Conservation (phyloP, 805 yeast genomes). For the Hanseniaspora mollemarum region DNA sequence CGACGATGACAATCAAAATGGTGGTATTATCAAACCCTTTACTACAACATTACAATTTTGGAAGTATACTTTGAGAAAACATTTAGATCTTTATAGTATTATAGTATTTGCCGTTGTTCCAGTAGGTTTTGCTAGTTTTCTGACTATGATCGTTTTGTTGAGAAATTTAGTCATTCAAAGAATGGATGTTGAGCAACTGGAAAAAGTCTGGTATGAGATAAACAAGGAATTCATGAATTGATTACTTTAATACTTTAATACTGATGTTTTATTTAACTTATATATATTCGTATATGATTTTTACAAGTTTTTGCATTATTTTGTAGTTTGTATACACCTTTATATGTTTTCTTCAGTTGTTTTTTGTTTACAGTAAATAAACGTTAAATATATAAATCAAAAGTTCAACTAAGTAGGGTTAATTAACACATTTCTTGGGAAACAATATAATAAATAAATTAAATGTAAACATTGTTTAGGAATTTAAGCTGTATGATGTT, state of each 20-base stretch:
- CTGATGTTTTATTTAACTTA: too few species aligned
- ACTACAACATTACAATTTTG: slow-evolving; percentile 18
- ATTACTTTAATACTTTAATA: too few species aligned
- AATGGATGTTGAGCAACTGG: slow-evolving; percentile 40
- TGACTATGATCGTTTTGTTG: slow-evolving; percentile 77
- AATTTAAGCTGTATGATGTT: too few species aligned
- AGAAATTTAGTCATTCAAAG: slow-evolving; percentile 66
- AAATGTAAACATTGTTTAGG: too few species aligned
- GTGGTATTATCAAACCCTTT: slow-evolving; percentile 30
- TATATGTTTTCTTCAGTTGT: too few species aligned
- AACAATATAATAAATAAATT: too few species aligned
- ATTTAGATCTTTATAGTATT: slow-evolving; percentile 76
- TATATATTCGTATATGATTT: not conserved
- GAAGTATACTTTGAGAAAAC: slow-evolving; percentile 34
- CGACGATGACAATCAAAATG: not conserved
- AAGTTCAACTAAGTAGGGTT: too few species aligned
- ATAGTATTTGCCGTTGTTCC: slow-evolving; percentile 98
- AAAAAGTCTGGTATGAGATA: slow-evolving; percentile 18
- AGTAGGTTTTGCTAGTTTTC: slow-evolving; percentile 83
- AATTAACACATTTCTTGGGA: too few species aligned
- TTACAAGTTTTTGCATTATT: not conserved
- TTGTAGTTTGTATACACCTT: too few species aligned
- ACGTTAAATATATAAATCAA: too few species aligned
- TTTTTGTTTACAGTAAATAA: too few species aligned
- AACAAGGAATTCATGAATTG: slow-evolving; percentile 1